phyloP scores from a whole-genome alignment of 805 yeast genomes.

The Starmerella bombi region DNA sequence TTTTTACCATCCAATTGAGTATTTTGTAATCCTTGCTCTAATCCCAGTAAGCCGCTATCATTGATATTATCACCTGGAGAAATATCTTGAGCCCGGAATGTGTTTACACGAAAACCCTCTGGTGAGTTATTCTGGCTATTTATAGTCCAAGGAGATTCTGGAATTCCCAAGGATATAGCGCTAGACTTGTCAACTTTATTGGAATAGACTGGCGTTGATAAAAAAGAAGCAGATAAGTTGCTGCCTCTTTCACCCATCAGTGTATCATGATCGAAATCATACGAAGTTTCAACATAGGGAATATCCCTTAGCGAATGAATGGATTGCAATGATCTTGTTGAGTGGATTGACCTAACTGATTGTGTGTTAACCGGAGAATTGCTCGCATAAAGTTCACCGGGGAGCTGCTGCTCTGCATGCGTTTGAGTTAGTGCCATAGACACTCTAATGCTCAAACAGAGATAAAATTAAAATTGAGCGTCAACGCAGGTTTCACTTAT shows the following conservation, averaged over 20 bases:
- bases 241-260: constrained; percentile 3
- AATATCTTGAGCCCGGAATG: neutral
- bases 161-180: neutral
- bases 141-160: neutral
- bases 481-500: neutral
- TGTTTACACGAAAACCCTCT: no score
- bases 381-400: neutral
- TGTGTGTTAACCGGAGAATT: neutral
- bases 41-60: neutral
- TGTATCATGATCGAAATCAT: constrained; percentile 12
- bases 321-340: constrained; percentile 5
- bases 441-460: no score
- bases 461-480: no score
- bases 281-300: constrained; percentile 19
- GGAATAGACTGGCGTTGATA: constrained; percentile 6
- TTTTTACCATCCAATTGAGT: neutral
- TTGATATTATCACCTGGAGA: neutral
- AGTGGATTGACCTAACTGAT: neutral
- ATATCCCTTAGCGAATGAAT: constrained; percentile 22
- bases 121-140: no score
- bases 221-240: constrained; percentile 1
- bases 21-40: neutral
- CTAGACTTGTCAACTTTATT: neutral
- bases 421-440: neutral
- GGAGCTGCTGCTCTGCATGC: neutral